Evolutionary conservation across 768 basidiomycete species (phyloP), one percentile per base, ranked within the genome.

Genomic region (Russula brevipes): DNA sequence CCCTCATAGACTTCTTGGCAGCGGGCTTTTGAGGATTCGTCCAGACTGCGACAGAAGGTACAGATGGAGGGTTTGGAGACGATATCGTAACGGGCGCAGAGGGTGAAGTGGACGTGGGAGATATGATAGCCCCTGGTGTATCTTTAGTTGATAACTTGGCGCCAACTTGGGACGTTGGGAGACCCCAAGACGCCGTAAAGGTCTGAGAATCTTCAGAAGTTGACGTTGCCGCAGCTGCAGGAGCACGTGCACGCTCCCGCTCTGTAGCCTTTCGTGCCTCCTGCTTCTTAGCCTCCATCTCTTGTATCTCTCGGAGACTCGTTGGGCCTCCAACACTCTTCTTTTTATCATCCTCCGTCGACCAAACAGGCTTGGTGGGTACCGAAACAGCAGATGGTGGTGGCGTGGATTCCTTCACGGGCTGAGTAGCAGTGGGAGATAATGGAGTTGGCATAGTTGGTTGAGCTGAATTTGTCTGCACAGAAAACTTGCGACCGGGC

Each of bases 281-380:
- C 2, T 83, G 80, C 70, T 86, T 88, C 75, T 85, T 92, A 8
- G 83, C 84, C 74, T 99, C 97, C 2, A 88, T 86, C 68, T 97
- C 94, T 73, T 99, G 97, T 51, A 99, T 99, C 61, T 98, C 94
- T 59, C 94, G 87, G 42, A 99, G 76, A 65, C 90, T 91, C 42
- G 87, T 77, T 30, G 86, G 76, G 5, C 75, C 69, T 16, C 73
- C 73, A 14, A 75, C 80, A 51, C 77, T 72, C 71, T 85, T 85
- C 73, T 84, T 84, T 44, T 77, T 76, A 14, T 90, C 89, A 45
- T 90, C 86, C 39, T 87, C 87, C 64, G 82, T 83, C 19, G 80
- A 77, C 87, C 89, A 90, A 16, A 84, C 82, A 49, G 81, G 76
- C 69, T 87, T 87, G 16, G 75, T 59, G 42, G 72, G 75, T 33